Percentiles rank a stretch among this genome's conserved stretches.
phyloP scores from a whole-genome alignment of 1,284 basidiomycete genomes.

The Schizophyllum amplum region DNA sequence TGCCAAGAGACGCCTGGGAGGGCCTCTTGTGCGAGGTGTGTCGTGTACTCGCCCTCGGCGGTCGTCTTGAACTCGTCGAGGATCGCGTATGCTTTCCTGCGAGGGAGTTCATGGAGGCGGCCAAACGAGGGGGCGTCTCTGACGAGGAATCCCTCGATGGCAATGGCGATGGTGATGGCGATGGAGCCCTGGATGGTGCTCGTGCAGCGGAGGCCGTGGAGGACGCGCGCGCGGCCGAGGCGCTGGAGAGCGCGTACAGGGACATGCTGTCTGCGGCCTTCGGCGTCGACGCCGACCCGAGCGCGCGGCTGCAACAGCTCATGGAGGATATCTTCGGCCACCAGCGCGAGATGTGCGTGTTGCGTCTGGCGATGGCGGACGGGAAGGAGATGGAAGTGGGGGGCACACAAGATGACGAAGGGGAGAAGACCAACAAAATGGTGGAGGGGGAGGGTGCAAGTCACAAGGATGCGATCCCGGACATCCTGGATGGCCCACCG shows the following conservation, averaged over 20 bases:
- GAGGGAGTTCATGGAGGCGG: conserved; percentile 14
- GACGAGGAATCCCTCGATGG: conserved; percentile 7
- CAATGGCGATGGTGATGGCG: conserved; percentile 12
- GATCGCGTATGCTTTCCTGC: conserved; percentile 62
- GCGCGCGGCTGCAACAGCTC: neutral
- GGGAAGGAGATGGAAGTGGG: conserved; percentile 9
- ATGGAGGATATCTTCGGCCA: neutral
- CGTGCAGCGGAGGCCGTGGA: no score
- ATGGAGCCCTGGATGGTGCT: no score
- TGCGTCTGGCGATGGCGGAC: conserved; percentile 1
- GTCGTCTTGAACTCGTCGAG: conserved; percentile 63
- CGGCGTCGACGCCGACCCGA: conserved; percentile 17
- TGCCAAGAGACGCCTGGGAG: conserved; percentile 53
- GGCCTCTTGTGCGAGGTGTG: conserved; percentile 46
- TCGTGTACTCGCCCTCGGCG: conserved; percentile 52
- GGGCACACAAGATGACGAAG: no score
- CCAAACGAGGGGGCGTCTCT: conserved; percentile 1
- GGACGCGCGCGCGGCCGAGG: no score
- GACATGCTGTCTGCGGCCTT: conserved; percentile 21
- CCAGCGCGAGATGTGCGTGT: neutral
- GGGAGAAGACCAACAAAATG: no score
- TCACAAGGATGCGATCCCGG: no score
- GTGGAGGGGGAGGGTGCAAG: no score
- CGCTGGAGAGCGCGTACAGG: conserved; percentile 19
- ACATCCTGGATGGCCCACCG: no score